These are phyloP conservation scores for Tetrahymena malaccensis DNA, from an alignment of 73 alveolate genomes.

Conservation along the genomic window DNA sequence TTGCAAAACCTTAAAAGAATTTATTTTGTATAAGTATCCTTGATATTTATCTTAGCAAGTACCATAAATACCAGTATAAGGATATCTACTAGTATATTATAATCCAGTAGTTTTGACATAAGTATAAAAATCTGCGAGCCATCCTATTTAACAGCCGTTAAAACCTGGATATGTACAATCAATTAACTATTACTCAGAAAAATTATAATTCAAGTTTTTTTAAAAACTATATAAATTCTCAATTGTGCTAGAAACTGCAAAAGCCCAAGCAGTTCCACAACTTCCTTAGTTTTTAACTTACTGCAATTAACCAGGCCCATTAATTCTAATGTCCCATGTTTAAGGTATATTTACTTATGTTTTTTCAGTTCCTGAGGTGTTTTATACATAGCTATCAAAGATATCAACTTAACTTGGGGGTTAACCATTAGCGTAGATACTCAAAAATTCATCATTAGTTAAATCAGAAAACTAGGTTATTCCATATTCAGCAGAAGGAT, in stretches of 20 bases:
- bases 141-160: background rate
- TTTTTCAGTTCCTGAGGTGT: background rate
- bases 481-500: too few species aligned
- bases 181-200: too few species aligned
- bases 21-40: background rate
- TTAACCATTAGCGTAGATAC: background rate
- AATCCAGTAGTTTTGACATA: background rate
- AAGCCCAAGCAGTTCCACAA: background rate
- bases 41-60: background rate
- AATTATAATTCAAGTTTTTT: too few species aligned
- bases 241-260: background rate
- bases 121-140: background rate
- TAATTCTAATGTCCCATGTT: background rate
- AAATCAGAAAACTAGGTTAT: too few species aligned
- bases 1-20: too few species aligned
- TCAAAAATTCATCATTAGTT: background rate
- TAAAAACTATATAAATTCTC: too few species aligned
- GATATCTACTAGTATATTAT: background rate
- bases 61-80: background rate
- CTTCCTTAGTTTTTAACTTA: background rate
- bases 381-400: background rate
- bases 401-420: background rate
- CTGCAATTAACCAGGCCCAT: background rate
- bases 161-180: background rate
- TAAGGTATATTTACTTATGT: background rate